Conservation (phyloP, 2,329 filamentous ascomycete species). For the Colletotrichum tamarilloi region DNA sequence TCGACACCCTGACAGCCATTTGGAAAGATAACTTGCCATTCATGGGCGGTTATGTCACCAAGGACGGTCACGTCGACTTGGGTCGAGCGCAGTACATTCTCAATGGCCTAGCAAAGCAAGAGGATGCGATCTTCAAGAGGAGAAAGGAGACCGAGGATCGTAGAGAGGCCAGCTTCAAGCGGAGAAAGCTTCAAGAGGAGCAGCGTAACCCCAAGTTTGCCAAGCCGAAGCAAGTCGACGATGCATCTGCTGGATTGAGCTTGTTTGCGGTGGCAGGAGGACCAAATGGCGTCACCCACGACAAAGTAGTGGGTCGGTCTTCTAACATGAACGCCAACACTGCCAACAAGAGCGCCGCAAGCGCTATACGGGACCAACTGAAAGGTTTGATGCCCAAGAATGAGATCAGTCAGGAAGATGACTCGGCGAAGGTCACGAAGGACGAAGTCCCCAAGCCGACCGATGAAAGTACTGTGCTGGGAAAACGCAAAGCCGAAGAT, state of each 20-base stretch:
- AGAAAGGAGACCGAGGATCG: conserved; percentile 88
- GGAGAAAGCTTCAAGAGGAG: conserved; percentile 78
- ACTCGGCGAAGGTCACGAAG: conserved; percentile 38
- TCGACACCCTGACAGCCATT: conserved; percentile 95
- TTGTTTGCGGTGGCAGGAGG: conserved; percentile 52
- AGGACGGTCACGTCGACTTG: conserved; percentile 92
- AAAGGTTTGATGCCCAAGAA: conserved; percentile 56
- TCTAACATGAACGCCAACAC: conserved; percentile 67
- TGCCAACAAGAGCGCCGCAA: conserved; percentile 95
- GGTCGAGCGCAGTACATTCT: conserved; percentile 89
- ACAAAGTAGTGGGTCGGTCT: conserved; percentile 75
- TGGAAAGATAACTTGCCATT: conserved; percentile 92
- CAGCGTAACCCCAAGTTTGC: conserved; percentile 41
- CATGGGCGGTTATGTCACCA: conserved; percentile 97
- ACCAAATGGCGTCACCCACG: conserved; percentile 76
- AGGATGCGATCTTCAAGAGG: conserved; percentile 91
- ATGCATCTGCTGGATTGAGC: conserved; percentile 36
- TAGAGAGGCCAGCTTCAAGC: conserved; percentile 81
- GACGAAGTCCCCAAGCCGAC: conserved; percentile 30
- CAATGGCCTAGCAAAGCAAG: conserved; percentile 87
- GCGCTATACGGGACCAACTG: conserved; percentile 84
- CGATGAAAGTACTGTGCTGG: conserved; percentile 62
- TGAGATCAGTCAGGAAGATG: conserved; percentile 21
- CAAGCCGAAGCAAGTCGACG: conserved; percentile 37
- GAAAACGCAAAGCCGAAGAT: conserved; percentile 82